Evolutionary conservation across 306 rosid genomes (phyloP).

Genomic region (Canavalia gladiata): DNA sequence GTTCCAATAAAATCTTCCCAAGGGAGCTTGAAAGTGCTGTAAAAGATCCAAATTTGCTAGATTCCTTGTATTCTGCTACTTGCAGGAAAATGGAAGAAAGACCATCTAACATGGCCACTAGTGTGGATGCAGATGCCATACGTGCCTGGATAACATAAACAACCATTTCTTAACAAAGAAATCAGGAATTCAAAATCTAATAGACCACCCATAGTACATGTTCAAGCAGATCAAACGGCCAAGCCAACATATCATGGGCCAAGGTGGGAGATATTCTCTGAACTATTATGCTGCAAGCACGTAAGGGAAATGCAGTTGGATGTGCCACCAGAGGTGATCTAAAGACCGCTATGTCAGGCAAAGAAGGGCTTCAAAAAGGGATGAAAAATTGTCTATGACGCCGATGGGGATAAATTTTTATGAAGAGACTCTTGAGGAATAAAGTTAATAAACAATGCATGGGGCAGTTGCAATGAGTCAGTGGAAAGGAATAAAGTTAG

Average conservation of each 20-base stretch:
- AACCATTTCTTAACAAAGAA: constrained; percentile 45
- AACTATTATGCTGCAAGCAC: not conserved
- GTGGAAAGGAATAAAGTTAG: not conserved
- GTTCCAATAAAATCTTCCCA: constrained; percentile 89
- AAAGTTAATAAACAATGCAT: not conserved
- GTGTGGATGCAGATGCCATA: constrained; percentile 76
- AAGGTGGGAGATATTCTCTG: not conserved
- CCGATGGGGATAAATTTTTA: not conserved
- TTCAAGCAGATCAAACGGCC: not conserved
- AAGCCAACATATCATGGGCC: not conserved
- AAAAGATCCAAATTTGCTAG: constrained; percentile 87
- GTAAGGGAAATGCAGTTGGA: not conserved
- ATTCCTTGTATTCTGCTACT: constrained; percentile 88
- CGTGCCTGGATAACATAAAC: constrained; percentile 69
- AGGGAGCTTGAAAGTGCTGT: constrained; percentile 91
- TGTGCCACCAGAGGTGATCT: not conserved
- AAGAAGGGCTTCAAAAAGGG: not conserved
- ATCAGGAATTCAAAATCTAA: not conserved
- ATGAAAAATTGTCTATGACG: not conserved
- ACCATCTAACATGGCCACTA: constrained; percentile 84
- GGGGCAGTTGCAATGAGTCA: not conserved
- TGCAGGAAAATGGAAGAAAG: constrained; percentile 81
- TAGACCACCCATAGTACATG: not conserved
- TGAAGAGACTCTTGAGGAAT: not conserved
- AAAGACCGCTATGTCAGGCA: not conserved